These are phyloP conservation scores for Yarrowia deformans DNA, from an alignment of 805 yeast genomes.

Conservation along the genomic window DNA sequence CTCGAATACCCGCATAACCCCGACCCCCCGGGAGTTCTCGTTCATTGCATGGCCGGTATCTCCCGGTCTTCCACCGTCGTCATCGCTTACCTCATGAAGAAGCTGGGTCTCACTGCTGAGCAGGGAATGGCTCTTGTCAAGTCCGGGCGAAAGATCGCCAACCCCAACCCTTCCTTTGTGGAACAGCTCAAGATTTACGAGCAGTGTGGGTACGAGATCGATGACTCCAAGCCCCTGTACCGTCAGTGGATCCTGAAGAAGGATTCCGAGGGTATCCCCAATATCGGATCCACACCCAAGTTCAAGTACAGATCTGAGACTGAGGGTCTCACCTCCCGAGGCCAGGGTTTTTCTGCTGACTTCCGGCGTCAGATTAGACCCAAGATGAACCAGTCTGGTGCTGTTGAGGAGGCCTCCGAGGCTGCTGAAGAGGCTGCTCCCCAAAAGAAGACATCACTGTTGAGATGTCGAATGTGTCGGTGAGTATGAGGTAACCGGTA, in stretches of 20 bases:
- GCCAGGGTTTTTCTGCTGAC: constrained; percentile 36
- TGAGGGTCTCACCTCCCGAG: constrained; percentile 26
- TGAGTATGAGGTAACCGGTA: constrained; percentile 30
- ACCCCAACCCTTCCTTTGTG: constrained; percentile 77
- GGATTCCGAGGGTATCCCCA: constrained; percentile 45
- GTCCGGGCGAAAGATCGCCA: constrained; percentile 56
- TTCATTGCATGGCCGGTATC: constrained; percentile 83
- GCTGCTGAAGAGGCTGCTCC: constrained; percentile 1
- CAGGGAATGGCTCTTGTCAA: constrained; percentile 82
- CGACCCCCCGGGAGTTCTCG: constrained; percentile 48
- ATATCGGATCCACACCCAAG: constrained; percentile 45
- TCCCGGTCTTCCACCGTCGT: constrained; percentile 88
- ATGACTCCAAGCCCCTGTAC: constrained; percentile 49
- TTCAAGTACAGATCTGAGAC: constrained; percentile 51
- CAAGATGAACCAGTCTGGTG: constrained; percentile 11
- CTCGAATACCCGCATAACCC: constrained; percentile 43
- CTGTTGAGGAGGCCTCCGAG: constrained; percentile 5
- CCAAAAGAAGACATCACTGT: constrained; percentile 2
- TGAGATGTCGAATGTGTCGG: constrained; percentile 40
- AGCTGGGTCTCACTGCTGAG: constrained; percentile 63
- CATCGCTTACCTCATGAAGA: constrained; percentile 86
- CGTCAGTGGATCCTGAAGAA: constrained; percentile 53
- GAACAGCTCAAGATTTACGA: constrained; percentile 74
- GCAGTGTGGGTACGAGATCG: constrained; percentile 51
- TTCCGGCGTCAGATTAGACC: constrained; percentile 32